Evolutionary conservation across 805 yeast species (phyloP), one percentile per base, ranked within the genome.

Genomic region (Yarrowia deformans): DNA sequence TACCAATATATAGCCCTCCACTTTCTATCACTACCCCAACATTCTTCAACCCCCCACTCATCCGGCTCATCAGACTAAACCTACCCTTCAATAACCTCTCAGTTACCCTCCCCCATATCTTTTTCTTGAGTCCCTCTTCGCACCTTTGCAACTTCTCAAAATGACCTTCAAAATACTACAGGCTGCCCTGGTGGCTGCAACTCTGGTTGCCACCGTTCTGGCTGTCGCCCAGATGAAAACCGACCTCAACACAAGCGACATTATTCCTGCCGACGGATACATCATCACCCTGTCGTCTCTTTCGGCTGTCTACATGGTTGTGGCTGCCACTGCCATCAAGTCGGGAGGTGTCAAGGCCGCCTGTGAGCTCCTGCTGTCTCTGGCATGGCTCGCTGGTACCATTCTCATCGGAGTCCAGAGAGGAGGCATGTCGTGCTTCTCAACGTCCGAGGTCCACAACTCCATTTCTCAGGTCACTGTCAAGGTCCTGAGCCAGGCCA

Each of bases 371-470:
- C 3, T 54, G 43, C 45, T 54, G 35, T 54, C 45, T 4, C 34
- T 54, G 13, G 60, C 60, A 3, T 54, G 60, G 60, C 45, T 54
- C 32, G 45, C 60, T 1, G 60, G 60, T 19, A 54, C 60, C 18
- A 54, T 54, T 23, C 34, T 54, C 8, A 39, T 39, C 8, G 60
- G 45, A 1, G 60, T 39, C 9, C 45, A 54, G 19, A 23, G 60
- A 54, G 60, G 60, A 54, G 60, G 60, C 18, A 19, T 54, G 45
- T 54, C 60, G 18, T 54, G 60, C 34, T 54, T 54, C 35, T 37
- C 60, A 2, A 32, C 7, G 8, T 19, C 60, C 19, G 60, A 54
- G n/a, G 60, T 39, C 18, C 7, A 19, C 45, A 19, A 54, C 45
- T 16, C 45, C 45, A 13, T 54, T 35, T 8, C 45, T 19, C 45